Percentiles rank a stretch among this genome's conserved stretches.
These are phyloP conservation scores for Pythium monospermum DNA, from an alignment of 352 stramenopile genomes.

Conservation along the genomic window DNA sequence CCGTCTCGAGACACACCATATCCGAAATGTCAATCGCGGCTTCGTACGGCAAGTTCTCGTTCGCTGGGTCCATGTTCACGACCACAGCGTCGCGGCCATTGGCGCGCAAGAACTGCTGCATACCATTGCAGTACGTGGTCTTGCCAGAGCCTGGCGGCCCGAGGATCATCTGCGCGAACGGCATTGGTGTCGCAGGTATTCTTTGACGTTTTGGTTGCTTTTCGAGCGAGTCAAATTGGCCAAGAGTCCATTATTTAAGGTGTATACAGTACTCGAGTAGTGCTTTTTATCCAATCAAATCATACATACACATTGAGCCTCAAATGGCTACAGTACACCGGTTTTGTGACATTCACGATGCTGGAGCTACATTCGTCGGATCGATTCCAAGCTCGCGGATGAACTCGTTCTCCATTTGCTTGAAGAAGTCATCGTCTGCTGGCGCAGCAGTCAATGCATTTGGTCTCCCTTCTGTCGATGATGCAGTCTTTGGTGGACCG, in stretches of 20 bases:
- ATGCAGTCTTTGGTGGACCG: conserved; percentile 23
- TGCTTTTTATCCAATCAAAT: conserved; percentile 8
- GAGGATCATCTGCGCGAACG: conserved; percentile 74
- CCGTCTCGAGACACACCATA: conserved; percentile 94
- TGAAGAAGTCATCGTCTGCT: conserved; percentile 65
- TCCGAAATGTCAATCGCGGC: conserved; percentile 93
- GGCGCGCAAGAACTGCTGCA: conserved; percentile 91
- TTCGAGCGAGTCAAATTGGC: not conserved
- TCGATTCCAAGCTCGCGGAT: conserved; percentile 64
- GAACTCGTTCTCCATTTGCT: conserved; percentile 76
- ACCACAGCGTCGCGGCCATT: conserved; percentile 77
- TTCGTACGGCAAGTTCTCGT: conserved; percentile 87
- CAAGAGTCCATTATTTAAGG: not conserved
- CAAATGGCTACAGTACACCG: conserved; percentile 7
- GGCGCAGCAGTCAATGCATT: not conserved
- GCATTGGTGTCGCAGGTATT: conserved; percentile 27
- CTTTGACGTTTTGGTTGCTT: conserved; percentile 1
- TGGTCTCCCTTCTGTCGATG: conserved; percentile 3
- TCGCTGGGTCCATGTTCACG: conserved; percentile 98
- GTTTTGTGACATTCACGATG: conserved; percentile 3
- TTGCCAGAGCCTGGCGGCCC: conserved; percentile 90
- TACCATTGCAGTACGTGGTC: conserved; percentile 98
- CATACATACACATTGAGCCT: not conserved
- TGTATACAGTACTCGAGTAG: not conserved
- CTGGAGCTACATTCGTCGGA: conserved; percentile 1